A percentile compares a stretch with the other conserved stretches of the same genome.
phyloP scores from a whole-genome alignment of 129 eudicot genomes.

The Ambrosia artemisiifolia region DNA sequence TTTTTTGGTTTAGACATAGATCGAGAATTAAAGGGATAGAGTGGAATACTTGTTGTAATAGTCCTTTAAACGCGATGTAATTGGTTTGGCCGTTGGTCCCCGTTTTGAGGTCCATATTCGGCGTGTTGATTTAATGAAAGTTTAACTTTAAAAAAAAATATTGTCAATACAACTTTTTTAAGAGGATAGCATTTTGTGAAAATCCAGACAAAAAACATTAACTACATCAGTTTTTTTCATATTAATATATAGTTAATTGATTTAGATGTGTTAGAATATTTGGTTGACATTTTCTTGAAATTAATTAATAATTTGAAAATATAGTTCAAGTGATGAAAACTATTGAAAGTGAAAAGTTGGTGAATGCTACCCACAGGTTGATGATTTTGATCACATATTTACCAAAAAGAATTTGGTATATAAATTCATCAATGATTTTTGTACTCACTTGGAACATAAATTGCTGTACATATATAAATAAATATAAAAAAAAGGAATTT shows the following conservation, averaged over 20 bases:
- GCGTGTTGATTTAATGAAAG: too few relatives aligned
- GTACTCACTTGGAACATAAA: slow-evolving; percentile 25
- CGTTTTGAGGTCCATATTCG: too few relatives aligned
- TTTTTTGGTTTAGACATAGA: too few relatives aligned
- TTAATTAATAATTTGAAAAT: not conserved
- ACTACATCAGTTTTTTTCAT: not conserved
- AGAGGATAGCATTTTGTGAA: too few relatives aligned
- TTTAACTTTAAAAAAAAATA: too few relatives aligned
- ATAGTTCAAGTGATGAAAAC: slow-evolving; percentile 1
- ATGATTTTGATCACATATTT: slow-evolving; percentile 17
- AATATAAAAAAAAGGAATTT: not conserved
- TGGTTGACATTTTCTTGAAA: not conserved
- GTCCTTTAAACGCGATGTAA: too few relatives aligned
- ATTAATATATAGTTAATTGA: too few relatives aligned
- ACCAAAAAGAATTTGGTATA: not conserved
- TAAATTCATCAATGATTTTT: slow-evolving; percentile 7
- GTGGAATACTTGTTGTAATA: too few relatives aligned
- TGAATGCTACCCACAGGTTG: slow-evolving; percentile 21
- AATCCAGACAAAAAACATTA: not conserved
- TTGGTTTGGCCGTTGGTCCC: too few relatives aligned
- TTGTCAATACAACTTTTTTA: too few relatives aligned
- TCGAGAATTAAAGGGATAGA: too few relatives aligned
- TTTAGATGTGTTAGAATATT: not conserved
- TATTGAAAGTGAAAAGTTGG: slow-evolving; percentile 21
- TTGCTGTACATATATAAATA: slow-evolving; percentile 18